Percentiles rank a stretch among this genome's conserved stretches.
Evolutionary conservation across 2,329 filamentous ascomycete species (phyloP).

Genomic region (Fusarium circinatum): DNA sequence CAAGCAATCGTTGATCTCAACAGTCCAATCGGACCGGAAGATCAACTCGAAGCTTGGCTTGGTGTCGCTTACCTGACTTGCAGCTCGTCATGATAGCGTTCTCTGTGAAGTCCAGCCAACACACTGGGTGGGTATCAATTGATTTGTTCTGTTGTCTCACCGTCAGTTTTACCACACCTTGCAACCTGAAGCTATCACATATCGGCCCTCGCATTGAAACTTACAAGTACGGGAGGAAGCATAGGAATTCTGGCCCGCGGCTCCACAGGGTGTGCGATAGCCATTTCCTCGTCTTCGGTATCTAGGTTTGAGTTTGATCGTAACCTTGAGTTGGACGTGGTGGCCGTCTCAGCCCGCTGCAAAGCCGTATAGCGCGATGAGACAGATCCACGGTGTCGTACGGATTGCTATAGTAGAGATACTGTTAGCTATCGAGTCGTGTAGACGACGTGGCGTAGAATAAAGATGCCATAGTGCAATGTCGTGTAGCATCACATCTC

Average conservation of each 20-base stretch:
- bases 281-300: conserved; percentile 63
- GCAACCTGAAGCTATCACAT: not conserved
- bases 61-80: conserved; percentile 77
- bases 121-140: conserved; percentile 86
- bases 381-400: conserved; percentile 61
- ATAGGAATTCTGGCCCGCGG: conserved; percentile 85
- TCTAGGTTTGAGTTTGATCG: conserved; percentile 78
- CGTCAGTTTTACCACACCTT: conserved; percentile 27
- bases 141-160: conserved; percentile 71
- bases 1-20: conserved; percentile 4
- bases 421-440: conserved; percentile 23
- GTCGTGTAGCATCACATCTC: not conserved
- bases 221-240: conserved; percentile 88
- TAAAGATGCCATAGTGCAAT: not conserved
- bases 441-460: not conserved
- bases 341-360: conserved; percentile 70
- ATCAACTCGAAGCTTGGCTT: not conserved
- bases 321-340: conserved; percentile 66
- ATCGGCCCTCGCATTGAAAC: conserved; percentile 42
- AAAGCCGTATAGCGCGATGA: conserved; percentile 61
- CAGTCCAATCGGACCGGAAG: conserved; percentile 11
- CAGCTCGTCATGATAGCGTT: conserved; percentile 93
- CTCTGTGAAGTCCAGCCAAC: conserved; percentile 93
- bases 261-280: conserved; percentile 82
- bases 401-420: conserved; percentile 30